Evolutionary conservation across 192 early-diverging fungal species (phyloP).

Genomic region (Dimargaris xerosporica): DNA sequence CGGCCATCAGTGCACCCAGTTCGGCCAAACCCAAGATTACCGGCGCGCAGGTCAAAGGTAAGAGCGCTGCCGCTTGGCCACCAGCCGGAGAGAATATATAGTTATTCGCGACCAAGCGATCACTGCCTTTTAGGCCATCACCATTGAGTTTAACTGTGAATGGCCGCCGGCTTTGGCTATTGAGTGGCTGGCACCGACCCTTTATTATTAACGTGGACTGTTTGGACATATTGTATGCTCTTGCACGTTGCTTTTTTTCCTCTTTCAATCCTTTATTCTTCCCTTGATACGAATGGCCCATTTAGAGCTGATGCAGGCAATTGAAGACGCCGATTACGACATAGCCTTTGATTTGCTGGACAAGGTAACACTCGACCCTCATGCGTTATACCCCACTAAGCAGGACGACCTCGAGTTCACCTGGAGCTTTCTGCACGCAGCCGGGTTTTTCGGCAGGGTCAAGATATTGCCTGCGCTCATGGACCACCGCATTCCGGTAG

Average conservation of each 20-base stretch:
- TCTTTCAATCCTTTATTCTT: too few species aligned
- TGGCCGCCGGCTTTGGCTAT: too few species aligned
- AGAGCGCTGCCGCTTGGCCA: too few species aligned
- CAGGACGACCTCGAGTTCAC: slow-evolving; percentile 46
- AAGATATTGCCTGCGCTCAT: slow-evolving; percentile 53
- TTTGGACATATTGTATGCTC: too few species aligned
- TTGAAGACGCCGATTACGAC: slow-evolving; percentile 9
- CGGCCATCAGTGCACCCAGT: not conserved
- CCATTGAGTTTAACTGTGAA: too few species aligned
- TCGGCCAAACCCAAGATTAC: not conserved
- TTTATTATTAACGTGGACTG: not conserved
- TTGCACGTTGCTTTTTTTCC: too few species aligned
- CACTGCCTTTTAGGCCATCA: too few species aligned
- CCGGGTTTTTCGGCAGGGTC: slow-evolving; percentile 60
- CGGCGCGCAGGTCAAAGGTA: not conserved
- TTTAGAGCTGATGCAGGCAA: slow-evolving; percentile 5
- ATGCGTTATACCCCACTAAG: slow-evolving; percentile 25
- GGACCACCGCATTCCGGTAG: slow-evolving; percentile 58
- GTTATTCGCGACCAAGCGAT: too few species aligned
- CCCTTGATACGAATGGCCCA: too few species aligned
- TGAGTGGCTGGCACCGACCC: too few species aligned
- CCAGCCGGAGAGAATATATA: too few species aligned
- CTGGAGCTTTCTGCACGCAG: slow-evolving; percentile 77
- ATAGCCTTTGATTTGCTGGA: not conserved
- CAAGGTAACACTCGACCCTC: not conserved